Conservation (phyloP, 1,139 yeast genomes). For the Candida sp. region DNA sequence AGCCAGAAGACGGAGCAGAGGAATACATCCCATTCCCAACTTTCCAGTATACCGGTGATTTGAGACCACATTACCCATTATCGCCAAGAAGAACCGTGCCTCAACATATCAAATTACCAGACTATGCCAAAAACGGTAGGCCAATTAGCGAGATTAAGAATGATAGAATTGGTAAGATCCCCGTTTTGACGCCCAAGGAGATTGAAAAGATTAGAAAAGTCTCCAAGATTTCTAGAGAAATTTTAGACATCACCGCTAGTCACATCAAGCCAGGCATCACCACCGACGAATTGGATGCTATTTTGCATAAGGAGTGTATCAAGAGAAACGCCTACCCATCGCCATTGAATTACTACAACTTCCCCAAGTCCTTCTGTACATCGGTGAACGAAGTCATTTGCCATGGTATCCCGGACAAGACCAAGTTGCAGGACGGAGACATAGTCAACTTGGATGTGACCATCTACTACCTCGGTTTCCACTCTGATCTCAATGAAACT, state of each 20-base stretch:
- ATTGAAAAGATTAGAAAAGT: slow-evolving; percentile 77
- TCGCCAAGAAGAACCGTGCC: slow-evolving; percentile 75
- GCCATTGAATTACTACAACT: slow-evolving; percentile 93
- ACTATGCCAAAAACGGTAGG: slow-evolving; percentile 81
- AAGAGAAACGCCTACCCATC: slow-evolving; percentile 95
- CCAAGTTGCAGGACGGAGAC: slow-evolving; percentile 90
- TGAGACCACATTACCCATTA: slow-evolving; percentile 85
- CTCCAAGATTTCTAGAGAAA: slow-evolving; percentile 80
- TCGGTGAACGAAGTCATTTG: slow-evolving; percentile 95
- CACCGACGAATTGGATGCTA: slow-evolving; percentile 89
- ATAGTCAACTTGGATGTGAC: slow-evolving; percentile 92
- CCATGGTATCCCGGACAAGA: slow-evolving; percentile 96
- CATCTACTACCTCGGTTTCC: slow-evolving; percentile 84
- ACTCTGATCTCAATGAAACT: slow-evolving; percentile 95
- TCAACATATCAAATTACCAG: slow-evolving; percentile 74
- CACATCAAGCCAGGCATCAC: slow-evolving; percentile 87
- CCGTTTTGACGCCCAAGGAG: slow-evolving; percentile 64
- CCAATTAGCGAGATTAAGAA: slow-evolving; percentile 80
- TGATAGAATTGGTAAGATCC: slow-evolving; percentile 71
- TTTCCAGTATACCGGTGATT: slow-evolving; percentile 70
- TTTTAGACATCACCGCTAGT: slow-evolving; percentile 86
- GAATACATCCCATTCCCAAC: slow-evolving; percentile 88
- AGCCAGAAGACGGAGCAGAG: slow-evolving; percentile 46
- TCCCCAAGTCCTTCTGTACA: slow-evolving; percentile 92
- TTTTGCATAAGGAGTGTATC: slow-evolving; percentile 87